A percentile compares a stretch with the other conserved stretches of the same genome.
Evolutionary conservation across 2,329 filamentous ascomycete genomes (phyloP).

Genomic region (Phialocephala subalpina): DNA sequence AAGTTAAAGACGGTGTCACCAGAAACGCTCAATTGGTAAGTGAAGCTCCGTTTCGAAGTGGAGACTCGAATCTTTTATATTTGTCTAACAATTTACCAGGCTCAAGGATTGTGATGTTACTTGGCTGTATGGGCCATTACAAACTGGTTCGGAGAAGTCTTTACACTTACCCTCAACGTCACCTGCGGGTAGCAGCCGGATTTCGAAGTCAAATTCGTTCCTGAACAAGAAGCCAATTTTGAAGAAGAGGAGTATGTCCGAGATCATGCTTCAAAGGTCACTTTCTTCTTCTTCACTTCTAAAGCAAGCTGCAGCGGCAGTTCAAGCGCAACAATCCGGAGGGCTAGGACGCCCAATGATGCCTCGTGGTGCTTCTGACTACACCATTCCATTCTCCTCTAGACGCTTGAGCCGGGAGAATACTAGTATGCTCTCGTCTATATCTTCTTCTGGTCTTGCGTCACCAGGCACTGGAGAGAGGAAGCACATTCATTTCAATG

Average conservation of each 20-base stretch:
- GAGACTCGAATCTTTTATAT: conserved; percentile 40
- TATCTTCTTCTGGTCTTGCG: conserved; percentile 73
- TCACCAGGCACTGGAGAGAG: conserved; percentile 71
- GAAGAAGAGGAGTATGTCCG: conserved; percentile 96
- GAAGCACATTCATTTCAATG: conserved; percentile 96
- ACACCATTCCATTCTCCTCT: conserved; percentile 70
- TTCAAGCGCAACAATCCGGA: conserved; percentile 52
- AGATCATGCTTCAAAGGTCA: conserved; percentile 91
- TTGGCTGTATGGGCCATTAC: conserved; percentile 94
- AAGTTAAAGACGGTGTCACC: conserved; percentile 87
- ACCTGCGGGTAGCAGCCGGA: conserved; percentile 55
- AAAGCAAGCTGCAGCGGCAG: conserved; percentile 64
- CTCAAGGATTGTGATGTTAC: conserved; percentile 97
- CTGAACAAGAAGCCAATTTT: conserved; percentile 77
- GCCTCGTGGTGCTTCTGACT: conserved; percentile 73
- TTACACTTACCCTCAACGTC: conserved; percentile 54
- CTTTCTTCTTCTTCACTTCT: conserved; percentile 87
- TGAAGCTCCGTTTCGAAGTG: conserved; percentile 37
- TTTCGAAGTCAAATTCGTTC: conserved; percentile 68
- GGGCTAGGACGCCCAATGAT: conserved; percentile 59
- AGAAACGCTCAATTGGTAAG: conserved; percentile 91
- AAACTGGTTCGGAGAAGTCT: conserved; percentile 70
- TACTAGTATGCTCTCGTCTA: conserved; percentile 67
- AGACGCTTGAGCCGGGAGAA: conserved; percentile 68
- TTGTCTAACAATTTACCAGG: conserved; percentile 58